Evolutionary conservation across 306 rosid species (phyloP).

Genomic region (Cyamopsis tetragonoloba): DNA sequence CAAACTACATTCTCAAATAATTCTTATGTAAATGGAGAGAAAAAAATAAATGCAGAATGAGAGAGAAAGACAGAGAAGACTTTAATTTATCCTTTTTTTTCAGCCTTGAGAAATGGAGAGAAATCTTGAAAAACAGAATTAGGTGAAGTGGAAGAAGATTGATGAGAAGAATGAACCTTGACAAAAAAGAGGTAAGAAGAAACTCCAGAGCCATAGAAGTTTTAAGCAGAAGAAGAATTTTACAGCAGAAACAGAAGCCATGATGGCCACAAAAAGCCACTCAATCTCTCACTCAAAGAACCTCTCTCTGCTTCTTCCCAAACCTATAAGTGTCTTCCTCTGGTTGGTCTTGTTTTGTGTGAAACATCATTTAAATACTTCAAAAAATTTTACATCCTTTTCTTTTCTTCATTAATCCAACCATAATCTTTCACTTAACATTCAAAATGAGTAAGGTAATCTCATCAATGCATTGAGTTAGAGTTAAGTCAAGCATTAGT

Average conservation of each 20-base stretch:
- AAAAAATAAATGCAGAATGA: conserved; percentile 12
- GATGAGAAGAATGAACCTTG: conserved; percentile 48
- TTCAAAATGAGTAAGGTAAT: not conserved
- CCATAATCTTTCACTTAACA: not conserved
- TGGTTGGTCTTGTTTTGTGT: conserved; percentile 86
- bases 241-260: conserved; percentile 55
- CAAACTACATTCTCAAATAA: conserved; percentile 10
- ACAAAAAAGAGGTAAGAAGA: conserved; percentile 38
- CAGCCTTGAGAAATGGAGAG: not conserved
- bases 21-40: no score
- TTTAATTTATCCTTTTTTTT: not conserved
- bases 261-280: conserved; percentile 51
- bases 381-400: not conserved
- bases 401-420: not conserved
- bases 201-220: conserved; percentile 34
- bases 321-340: conserved; percentile 63
- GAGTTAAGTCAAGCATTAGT: no score
- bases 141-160: conserved; percentile 2
- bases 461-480: no score
- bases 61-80: conserved; percentile 13
- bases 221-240: conserved; percentile 43
- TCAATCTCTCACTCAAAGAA: conserved; percentile 41
- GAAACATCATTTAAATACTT: conserved; percentile 38
- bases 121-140: not conserved
- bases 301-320: conserved; percentile 37